A percentile compares a stretch with the other conserved stretches of the same genome.
These are phyloP conservation scores for Euphorbia corollata DNA, from an alignment of 441 rosid genomes.

Conservation along the genomic window DNA sequence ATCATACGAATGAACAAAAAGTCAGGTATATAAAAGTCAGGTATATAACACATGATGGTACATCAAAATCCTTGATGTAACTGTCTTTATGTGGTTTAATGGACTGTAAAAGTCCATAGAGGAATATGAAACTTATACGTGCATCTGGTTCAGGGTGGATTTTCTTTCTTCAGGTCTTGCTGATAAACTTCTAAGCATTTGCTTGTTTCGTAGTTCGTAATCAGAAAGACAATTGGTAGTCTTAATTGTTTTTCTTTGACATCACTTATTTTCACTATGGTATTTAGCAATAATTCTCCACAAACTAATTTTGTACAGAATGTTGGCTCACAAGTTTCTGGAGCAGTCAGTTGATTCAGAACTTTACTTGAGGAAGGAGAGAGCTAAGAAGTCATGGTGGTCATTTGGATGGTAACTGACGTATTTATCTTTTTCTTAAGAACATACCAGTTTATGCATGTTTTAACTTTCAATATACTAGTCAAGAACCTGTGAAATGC, in stretches of 20 bases:
- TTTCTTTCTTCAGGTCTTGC: neutral
- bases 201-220: neutral
- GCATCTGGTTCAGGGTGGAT: slow-evolving; percentile 6
- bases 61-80: neutral
- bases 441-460: slow-evolving; percentile 8
- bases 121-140: neutral
- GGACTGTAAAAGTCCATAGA: neutral
- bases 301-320: slow-evolving; percentile 44
- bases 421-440: slow-evolving; percentile 12
- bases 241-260: neutral
- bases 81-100: neutral
- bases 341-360: slow-evolving; percentile 63
- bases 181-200: neutral
- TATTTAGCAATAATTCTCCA: neutral
- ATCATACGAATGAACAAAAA: neutral
- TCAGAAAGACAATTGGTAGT: neutral
- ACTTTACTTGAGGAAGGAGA: slow-evolving; percentile 45
- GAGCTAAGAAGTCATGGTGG: slow-evolving; percentile 90
- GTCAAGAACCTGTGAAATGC: too few species aligned
- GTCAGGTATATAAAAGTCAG: neutral
- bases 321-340: slow-evolving; percentile 96
- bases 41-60: neutral
- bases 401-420: slow-evolving; percentile 76
- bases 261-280: neutral
- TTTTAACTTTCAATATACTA: neutral